phyloP scores from a whole-genome alignment of 108 stramenopile species.

The Fragilaria radians region DNA sequence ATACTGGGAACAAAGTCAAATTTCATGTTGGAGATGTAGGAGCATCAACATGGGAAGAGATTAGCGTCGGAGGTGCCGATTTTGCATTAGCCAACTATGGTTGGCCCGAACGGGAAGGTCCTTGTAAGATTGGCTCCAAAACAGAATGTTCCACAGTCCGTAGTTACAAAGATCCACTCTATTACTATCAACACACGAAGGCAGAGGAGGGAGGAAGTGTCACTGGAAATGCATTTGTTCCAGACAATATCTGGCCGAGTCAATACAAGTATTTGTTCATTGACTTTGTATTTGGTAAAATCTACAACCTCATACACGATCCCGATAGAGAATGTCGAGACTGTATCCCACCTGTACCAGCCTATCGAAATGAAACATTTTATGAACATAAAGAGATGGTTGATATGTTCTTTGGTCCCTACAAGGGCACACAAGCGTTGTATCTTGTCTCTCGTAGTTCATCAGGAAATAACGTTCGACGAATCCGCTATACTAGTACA shows the following conservation, averaged over 20 bases:
- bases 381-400: conserved; percentile 4
- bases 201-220: conserved; percentile 15
- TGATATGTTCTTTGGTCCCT: conserved; percentile 27
- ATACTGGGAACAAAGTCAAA: conserved; percentile 4
- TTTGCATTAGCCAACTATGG: conserved; percentile 17
- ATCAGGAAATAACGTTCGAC: conserved; percentile 11
- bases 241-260: conserved; percentile 21
- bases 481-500: conserved; percentile 18
- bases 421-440: conserved; percentile 18
- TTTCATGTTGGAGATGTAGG: conserved; percentile 25
- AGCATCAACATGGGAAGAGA: conserved; percentile 26
- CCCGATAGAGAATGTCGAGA: conserved; percentile 3
- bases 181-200: conserved; percentile 17
- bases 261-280: conserved; percentile 16
- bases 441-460: conserved; percentile 11
- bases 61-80: conserved; percentile 8
- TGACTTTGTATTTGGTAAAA: conserved; percentile 20
- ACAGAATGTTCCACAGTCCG: conserved; percentile 5
- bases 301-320: conserved; percentile 11
- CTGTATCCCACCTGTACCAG: conserved; percentile 11
- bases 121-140: conserved; percentile 9
- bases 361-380: background rate
- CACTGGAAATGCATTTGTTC: conserved; percentile 19
- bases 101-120: conserved; percentile 19
- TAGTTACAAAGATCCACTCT: conserved; percentile 12